A percentile compares a stretch with the other conserved stretches of the same genome.
Evolutionary conservation across 495 filamentous ascomycete species (phyloP).

Genomic region (Friedmanniomyces simplex): DNA sequence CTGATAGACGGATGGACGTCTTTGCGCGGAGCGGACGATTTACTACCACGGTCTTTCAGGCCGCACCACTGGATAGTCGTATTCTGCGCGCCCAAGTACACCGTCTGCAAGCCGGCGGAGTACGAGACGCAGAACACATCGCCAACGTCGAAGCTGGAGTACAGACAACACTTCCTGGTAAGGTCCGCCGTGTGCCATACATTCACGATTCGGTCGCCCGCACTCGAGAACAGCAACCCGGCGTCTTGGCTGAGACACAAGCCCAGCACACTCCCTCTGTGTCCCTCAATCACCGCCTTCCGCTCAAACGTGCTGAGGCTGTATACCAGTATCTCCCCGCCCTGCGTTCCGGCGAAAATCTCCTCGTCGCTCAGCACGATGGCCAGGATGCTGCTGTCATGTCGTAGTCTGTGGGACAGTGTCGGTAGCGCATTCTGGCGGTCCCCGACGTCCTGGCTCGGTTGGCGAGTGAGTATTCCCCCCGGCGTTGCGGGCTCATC

Average conservation of each 20-base stretch:
- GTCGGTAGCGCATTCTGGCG: constrained; percentile 33
- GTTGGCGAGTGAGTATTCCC: constrained; percentile 9
- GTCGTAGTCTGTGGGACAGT: constrained; percentile 57
- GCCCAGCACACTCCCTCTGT: constrained; percentile 80
- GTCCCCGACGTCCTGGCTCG: constrained; percentile 12
- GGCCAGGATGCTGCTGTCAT: constrained; percentile 62
- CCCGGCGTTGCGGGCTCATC: constrained; percentile 1
- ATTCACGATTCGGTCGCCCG: constrained; percentile 86
- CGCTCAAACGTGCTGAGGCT: constrained; percentile 75
- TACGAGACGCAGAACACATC: constrained; percentile 91
- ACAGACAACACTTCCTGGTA: constrained; percentile 71
- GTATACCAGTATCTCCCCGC: constrained; percentile 85
- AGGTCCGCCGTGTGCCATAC: constrained; percentile 44
- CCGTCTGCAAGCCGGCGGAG: constrained; percentile 62
- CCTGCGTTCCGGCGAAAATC: constrained; percentile 84
- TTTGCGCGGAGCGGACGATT: constrained; percentile 37
- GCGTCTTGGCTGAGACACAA: constrained; percentile 67
- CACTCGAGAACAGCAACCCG: constrained; percentile 78
- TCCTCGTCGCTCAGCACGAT: constrained; percentile 51
- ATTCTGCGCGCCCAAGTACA: constrained; percentile 91
- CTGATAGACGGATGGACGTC: constrained; percentile 57
- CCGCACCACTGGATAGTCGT: constrained; percentile 79
- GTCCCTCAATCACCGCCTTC: constrained; percentile 64
- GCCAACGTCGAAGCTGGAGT: constrained; percentile 87
- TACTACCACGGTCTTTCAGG: constrained; percentile 46